Evolutionary conservation across 768 basidiomycete species (phyloP).

Genomic region (Lentinula sp.): DNA sequence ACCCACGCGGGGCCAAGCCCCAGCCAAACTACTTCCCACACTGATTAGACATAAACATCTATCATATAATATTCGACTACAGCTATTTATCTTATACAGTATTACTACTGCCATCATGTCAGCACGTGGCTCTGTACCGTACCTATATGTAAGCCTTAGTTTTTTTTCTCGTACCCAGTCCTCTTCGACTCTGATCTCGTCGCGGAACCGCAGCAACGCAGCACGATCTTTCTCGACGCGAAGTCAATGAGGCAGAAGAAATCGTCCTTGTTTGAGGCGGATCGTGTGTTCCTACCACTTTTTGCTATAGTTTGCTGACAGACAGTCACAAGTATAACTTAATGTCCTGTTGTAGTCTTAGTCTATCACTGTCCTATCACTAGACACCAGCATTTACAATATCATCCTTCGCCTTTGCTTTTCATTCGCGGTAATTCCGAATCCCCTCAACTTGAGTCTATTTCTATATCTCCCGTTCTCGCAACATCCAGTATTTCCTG

Average conservation of each 20-base stretch:
- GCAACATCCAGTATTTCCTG: slow-evolving; percentile 46
- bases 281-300: slow-evolving; percentile 41
- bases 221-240: neutral
- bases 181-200: neutral
- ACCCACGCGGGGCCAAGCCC: too few species aligned
- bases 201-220: neutral
- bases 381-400: slow-evolving; percentile 1
- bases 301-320: slow-evolving; percentile 55
- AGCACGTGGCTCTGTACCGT: neutral
- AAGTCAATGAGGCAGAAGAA: neutral
- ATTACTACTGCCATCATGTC: neutral
- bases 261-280: slow-evolving; percentile 71
- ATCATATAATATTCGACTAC: too few species aligned
- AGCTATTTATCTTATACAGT: too few species aligned
- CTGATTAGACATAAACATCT: too few species aligned
- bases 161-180: neutral
- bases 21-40: too few species aligned
- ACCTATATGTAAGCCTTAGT: too few species aligned
- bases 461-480: slow-evolving; percentile 50
- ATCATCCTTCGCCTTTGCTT: slow-evolving; percentile 8
- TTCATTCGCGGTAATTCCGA: slow-evolving; percentile 2
- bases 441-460: slow-evolving; percentile 34
- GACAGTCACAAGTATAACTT: slow-evolving; percentile 16
- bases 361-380: slow-evolving; percentile 10
- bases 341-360: slow-evolving; percentile 8